A percentile compares a stretch with the other conserved stretches of the same genome.
These are phyloP conservation scores for Ehretia macrophylla DNA, from an alignment of 257 asterid genomes.

Conservation along the genomic window DNA sequence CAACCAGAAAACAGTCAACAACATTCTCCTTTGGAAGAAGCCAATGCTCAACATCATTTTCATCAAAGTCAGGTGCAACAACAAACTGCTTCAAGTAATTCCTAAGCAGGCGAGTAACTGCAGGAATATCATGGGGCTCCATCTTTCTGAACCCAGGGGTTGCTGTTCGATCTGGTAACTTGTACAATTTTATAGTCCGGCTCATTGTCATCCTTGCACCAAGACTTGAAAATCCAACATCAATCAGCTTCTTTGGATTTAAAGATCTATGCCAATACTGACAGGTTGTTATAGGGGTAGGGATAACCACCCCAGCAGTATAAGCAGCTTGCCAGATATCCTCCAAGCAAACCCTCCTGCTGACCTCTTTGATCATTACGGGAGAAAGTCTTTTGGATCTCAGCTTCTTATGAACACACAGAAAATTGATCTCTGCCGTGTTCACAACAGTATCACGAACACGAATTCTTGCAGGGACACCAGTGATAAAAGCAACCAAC, in stretches of 20 bases:
- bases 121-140: conserved; percentile 5
- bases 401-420: conserved; percentile 6
- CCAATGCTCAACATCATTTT: conserved; percentile 7
- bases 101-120: conserved; percentile 4
- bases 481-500: conserved; percentile 5
- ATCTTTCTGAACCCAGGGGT: conserved; percentile 7
- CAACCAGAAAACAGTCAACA: conserved; percentile 3
- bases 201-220: conserved; percentile 9
- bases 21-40: conserved; percentile 1
- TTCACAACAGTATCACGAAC: conserved; percentile 1
- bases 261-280: conserved; percentile 6
- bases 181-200: conserved; percentile 2
- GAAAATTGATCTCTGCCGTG: conserved; percentile 6
- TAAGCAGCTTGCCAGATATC: conserved; percentile 8
- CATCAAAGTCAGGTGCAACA: conserved; percentile 4
- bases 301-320: conserved; percentile 5
- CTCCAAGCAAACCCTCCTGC: conserved; percentile 5
- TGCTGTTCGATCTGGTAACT: conserved; percentile 1
- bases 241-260: conserved; percentile 1
- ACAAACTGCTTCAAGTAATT: neutral
- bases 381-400: conserved; percentile 5
- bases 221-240: conserved; percentile 5
- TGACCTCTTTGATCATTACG: conserved; percentile 6
- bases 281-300: conserved; percentile 3
- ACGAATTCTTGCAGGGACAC: conserved; percentile 5